Conservation (phyloP, 1,139 yeast genomes). For the Candida sp. region DNA sequence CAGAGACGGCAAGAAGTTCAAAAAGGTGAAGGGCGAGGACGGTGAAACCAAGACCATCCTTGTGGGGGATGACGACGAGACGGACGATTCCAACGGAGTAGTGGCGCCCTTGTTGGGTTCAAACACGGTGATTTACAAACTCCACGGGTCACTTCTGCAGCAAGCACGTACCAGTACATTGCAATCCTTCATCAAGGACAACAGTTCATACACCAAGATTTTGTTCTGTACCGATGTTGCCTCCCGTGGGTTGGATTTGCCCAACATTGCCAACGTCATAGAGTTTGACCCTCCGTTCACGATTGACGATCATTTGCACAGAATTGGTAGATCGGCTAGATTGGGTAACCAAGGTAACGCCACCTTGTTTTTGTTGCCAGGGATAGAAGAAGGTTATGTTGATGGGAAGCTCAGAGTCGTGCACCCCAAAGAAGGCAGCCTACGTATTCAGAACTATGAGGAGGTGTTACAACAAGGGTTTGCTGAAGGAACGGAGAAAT, state of each 20-base stretch:
- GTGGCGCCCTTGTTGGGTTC: constrained; percentile 60
- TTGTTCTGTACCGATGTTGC: constrained; percentile 86
- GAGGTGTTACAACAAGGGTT: constrained; percentile 62
- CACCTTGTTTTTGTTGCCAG: constrained; percentile 80
- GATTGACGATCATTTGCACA: constrained; percentile 72
- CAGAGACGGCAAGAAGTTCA: constrained; percentile 50
- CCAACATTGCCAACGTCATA: constrained; percentile 64
- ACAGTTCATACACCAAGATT: constrained; percentile 53
- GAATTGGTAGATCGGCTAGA: constrained; percentile 79
- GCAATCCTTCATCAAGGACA: constrained; percentile 56
- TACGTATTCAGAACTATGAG: constrained; percentile 53
- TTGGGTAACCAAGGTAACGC: constrained; percentile 72
- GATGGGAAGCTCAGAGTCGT: constrained; percentile 50
- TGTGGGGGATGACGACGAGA: constrained; percentile 22
- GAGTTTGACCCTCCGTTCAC: constrained; percentile 76
- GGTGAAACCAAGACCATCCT: constrained; percentile 22
- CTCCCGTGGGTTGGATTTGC: constrained; percentile 73
- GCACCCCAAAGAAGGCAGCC: constrained; percentile 62
- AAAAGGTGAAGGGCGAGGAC: constrained; percentile 31
- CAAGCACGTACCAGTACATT: constrained; percentile 81
- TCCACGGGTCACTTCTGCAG: constrained; percentile 92
- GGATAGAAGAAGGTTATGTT: constrained; percentile 84
- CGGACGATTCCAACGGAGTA: constrained; percentile 41
- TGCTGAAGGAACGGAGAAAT: constrained; percentile 33
- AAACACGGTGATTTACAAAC: constrained; percentile 62